Evolutionary conservation across 805 yeast species (phyloP).

Genomic region (Candida ponderosae): DNA sequence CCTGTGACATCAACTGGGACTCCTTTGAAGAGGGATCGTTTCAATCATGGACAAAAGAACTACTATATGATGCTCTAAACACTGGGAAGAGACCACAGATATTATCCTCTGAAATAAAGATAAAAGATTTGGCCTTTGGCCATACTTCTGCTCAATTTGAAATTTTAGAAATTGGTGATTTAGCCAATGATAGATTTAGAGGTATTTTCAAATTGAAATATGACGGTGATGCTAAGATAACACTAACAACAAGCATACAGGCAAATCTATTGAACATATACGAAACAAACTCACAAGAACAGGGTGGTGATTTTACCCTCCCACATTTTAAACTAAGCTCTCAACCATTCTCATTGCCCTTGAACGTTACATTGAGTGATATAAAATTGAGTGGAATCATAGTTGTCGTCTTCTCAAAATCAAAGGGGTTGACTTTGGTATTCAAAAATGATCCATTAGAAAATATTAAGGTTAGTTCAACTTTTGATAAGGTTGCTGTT

Average conservation of each 20-base stretch:
- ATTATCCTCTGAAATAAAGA: conserved; percentile 59
- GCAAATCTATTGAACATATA: conserved; percentile 78
- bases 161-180: conserved; percentile 75
- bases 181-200: conserved; percentile 66
- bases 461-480: conserved; percentile 70
- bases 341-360: conserved; percentile 68
- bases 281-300: conserved; percentile 19
- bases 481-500: conserved; percentile 81
- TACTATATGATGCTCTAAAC: conserved; percentile 65
- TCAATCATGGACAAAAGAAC: conserved; percentile 52
- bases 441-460: conserved; percentile 87
- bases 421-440: conserved; percentile 79
- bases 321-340: conserved; percentile 63
- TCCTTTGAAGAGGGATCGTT: conserved; percentile 60
- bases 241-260: conserved; percentile 71
- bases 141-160: conserved; percentile 68
- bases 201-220: conserved; percentile 77
- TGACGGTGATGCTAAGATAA: conserved; percentile 67
- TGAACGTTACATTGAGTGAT: conserved; percentile 66
- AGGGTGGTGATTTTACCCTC: conserved; percentile 42
- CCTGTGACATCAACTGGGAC: conserved; percentile 74
- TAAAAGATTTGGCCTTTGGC: conserved; percentile 68
- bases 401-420: conserved; percentile 71
- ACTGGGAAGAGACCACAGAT: conserved; percentile 66
- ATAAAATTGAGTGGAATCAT: conserved; percentile 74